phyloP scores from a whole-genome alignment of 2,329 filamentous ascomycete genomes.

The Diaporthe sp. region DNA sequence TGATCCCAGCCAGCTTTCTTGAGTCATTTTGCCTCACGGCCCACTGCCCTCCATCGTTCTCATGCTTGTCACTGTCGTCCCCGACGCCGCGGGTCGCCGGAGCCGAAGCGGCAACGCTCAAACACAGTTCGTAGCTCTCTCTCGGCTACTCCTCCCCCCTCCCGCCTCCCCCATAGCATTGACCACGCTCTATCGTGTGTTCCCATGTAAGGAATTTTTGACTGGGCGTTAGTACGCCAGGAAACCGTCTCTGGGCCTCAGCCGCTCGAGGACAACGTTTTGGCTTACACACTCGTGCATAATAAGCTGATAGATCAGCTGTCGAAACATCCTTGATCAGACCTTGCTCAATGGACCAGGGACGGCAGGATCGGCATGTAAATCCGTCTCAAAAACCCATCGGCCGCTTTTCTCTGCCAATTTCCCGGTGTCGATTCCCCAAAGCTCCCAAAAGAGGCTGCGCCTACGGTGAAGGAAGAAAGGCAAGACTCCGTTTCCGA shows the following conservation, averaged over 20 bases:
- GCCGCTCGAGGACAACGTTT: neutral
- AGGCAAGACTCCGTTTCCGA: neutral
- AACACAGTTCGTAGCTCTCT: slow-evolving; percentile 2
- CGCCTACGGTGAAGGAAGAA: neutral
- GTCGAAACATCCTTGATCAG: slow-evolving; percentile 31
- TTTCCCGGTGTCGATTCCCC: slow-evolving; percentile 12
- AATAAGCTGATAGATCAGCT: slow-evolving; percentile 34
- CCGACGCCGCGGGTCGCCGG: slow-evolving; percentile 28
- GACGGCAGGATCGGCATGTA: slow-evolving; percentile 39
- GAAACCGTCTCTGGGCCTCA: neutral
- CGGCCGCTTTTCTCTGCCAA: slow-evolving; percentile 27
- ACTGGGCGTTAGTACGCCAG: neutral
- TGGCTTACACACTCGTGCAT: slow-evolving; percentile 23
- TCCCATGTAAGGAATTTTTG: neutral
- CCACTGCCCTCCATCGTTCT: slow-evolving; percentile 28
- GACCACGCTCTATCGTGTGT: neutral
- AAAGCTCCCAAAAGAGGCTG: neutral
- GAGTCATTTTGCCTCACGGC: slow-evolving; percentile 29
- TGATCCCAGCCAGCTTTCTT: slow-evolving; percentile 27
- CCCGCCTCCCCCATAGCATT: neutral
- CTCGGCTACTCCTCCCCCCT: neutral
- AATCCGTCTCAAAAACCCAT: slow-evolving; percentile 31
- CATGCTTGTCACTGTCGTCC: slow-evolving; percentile 20
- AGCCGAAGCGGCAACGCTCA: slow-evolving; percentile 28
- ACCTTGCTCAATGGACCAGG: slow-evolving; percentile 31